Conservation (phyloP, 2,329 filamentous ascomycete species). For the Diaporthe sp. region DNA sequence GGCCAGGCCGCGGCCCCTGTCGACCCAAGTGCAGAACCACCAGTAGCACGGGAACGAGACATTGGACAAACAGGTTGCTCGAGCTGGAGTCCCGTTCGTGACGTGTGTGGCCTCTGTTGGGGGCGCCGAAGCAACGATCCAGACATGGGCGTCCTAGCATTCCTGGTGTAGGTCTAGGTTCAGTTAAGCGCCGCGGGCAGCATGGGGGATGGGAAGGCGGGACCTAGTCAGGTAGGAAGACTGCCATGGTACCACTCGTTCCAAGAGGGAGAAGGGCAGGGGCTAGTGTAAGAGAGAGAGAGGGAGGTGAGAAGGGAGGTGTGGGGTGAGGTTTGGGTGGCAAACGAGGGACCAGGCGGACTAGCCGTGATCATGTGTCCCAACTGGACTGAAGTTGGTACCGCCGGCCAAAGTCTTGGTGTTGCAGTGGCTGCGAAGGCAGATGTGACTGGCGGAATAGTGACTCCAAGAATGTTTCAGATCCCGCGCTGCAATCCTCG, state of each 20-base stretch:
- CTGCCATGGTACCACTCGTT: not conserved
- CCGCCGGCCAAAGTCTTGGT: not conserved
- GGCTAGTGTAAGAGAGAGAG: not conserved
- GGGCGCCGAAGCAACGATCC: constrained; percentile 7
- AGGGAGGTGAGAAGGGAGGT: not conserved
- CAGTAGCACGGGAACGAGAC: not conserved
- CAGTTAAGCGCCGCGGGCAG: constrained; percentile 23
- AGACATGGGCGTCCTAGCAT: not conserved
- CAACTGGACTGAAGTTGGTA: not conserved
- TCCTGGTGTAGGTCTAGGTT: constrained; percentile 25
- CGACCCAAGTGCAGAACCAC: not conserved
- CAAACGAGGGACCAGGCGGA: not conserved
- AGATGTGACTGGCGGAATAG: not conserved
- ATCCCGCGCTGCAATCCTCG: not conserved
- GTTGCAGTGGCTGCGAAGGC: constrained; percentile 8
- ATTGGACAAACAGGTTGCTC: constrained; percentile 5
- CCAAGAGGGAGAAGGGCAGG: not conserved
- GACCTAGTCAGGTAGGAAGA: not conserved
- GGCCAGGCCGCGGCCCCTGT: not conserved
- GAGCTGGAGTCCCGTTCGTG: constrained; percentile 21
- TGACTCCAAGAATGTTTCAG: constrained; percentile 3
- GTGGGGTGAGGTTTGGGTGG: not conserved
- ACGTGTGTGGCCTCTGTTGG: constrained; percentile 9
- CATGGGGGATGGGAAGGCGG: not conserved
- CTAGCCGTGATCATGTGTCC: constrained; percentile 4